phyloP scores from a whole-genome alignment of 306 rosid species.

The Lithocarpus polystachyus region DNA sequence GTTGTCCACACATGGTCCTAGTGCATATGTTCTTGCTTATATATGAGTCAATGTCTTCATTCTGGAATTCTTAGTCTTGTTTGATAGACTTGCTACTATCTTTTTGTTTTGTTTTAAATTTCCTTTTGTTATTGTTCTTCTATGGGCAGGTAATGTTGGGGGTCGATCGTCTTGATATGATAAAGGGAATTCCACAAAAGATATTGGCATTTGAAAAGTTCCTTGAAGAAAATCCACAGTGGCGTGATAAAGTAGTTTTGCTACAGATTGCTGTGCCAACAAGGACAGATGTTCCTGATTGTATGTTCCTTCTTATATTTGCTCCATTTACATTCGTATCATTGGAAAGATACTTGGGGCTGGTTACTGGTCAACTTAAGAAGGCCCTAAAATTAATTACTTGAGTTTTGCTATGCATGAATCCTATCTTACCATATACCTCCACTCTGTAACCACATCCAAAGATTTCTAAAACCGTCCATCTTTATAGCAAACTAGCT shows the following conservation, averaged over 20 bases:
- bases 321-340: not conserved
- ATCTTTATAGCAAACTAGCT: not conserved
- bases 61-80: not conserved
- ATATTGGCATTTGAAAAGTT: slow-evolving; percentile 92
- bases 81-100: not conserved
- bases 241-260: slow-evolving; percentile 96
- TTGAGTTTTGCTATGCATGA: not conserved
- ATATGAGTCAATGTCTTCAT: not conserved
- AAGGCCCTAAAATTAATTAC: not conserved
- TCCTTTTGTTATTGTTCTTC: slow-evolving; percentile 24
- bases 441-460: too few relatives aligned
- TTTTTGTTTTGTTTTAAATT: slow-evolving; percentile 24
- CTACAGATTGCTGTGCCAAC: slow-evolving; percentile 96
- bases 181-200: slow-evolving; percentile 95
- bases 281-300: slow-evolving; percentile 87
- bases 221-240: slow-evolving; percentile 81
- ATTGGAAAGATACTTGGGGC: not conserved
- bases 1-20: not conserved
- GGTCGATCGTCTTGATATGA: slow-evolving; percentile 97
- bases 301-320: slow-evolving; percentile 49
- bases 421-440: not conserved
- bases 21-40: not conserved
- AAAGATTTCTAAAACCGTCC: too few relatives aligned
- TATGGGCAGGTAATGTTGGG: slow-evolving; percentile 87
- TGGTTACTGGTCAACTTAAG: not conserved